Evolutionary conservation across 1,139 yeast genomes (phyloP).

Genomic region (Casaregolazyma suthepensis): DNA sequence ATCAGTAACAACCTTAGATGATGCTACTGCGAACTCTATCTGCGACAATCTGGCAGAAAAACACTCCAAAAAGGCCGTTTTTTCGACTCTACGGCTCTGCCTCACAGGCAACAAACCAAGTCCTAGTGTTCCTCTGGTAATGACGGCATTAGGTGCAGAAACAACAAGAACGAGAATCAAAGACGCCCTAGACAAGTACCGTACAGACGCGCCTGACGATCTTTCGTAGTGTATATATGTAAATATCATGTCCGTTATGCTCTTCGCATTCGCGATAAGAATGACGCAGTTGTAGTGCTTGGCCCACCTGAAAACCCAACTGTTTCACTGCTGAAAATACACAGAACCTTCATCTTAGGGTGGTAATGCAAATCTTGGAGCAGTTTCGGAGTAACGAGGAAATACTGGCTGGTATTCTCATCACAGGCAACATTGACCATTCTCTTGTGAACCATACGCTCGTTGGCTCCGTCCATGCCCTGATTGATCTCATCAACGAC

Average conservation of each 20-base stretch:
- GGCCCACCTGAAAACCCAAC: constrained; percentile 13
- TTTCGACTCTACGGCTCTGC: constrained; percentile 60
- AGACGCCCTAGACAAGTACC: neutral
- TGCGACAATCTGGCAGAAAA: constrained; percentile 7
- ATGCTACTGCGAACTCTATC: constrained; percentile 3
- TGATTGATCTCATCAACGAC: constrained; percentile 98
- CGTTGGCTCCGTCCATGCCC: constrained; percentile 96
- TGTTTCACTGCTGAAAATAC: constrained; percentile 65
- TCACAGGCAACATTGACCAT: constrained; percentile 82
- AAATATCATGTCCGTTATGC: neutral
- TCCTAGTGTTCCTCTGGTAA: constrained; percentile 53
- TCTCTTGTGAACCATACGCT: constrained; percentile 76
- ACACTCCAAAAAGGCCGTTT: constrained; percentile 37
- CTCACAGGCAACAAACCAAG: constrained; percentile 73
- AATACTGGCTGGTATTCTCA: constrained; percentile 61
- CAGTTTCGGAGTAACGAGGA: constrained; percentile 87
- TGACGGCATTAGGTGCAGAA: constrained; percentile 50
- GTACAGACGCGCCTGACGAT: neutral
- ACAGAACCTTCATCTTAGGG: constrained; percentile 76
- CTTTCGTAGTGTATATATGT: neutral
- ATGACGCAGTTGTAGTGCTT: constrained; percentile 6
- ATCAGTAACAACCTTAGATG: neutral
- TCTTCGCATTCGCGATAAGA: neutral
- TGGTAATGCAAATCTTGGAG: constrained; percentile 75
- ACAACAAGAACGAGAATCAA: constrained; percentile 20